These are phyloP conservation scores for Fusarium anguioides DNA, from an alignment of 2,329 filamentous ascomycete species.

Conservation along the genomic window DNA sequence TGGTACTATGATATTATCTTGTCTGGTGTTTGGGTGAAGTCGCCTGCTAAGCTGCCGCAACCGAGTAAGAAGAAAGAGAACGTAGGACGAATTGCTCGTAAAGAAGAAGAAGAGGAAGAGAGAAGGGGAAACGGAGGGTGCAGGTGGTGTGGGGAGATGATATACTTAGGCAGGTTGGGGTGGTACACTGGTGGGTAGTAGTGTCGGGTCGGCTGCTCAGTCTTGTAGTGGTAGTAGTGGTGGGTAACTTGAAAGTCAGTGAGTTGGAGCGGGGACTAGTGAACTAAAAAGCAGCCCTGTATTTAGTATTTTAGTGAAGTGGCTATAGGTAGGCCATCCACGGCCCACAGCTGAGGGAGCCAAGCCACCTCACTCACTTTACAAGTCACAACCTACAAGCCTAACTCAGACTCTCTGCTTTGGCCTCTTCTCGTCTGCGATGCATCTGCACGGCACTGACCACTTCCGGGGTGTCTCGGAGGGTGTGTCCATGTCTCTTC, in stretches of 20 bases:
- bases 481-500: slow-evolving; percentile 25
- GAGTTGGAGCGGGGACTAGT: slow-evolving; percentile 12
- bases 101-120: slow-evolving; percentile 55
- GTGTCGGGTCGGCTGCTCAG: not conserved
- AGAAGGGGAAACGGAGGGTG: slow-evolving; percentile 55
- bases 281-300: slow-evolving; percentile 37
- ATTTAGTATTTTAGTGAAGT: slow-evolving; percentile 33
- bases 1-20: slow-evolving; percentile 34
- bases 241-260: slow-evolving; percentile 15
- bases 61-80: slow-evolving; percentile 68
- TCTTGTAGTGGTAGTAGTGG: slow-evolving; percentile 3
- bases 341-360: slow-evolving; percentile 42
- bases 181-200: not conserved
- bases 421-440: slow-evolving; percentile 19
- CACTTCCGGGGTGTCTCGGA: slow-evolving; percentile 32
- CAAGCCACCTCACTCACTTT: slow-evolving; percentile 27
- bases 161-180: slow-evolving; percentile 37
- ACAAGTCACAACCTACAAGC: not conserved
- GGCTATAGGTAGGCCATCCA: slow-evolving; percentile 6
- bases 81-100: slow-evolving; percentile 68
- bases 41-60: slow-evolving; percentile 70
- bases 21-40: slow-evolving; percentile 51
- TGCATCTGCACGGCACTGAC: slow-evolving; percentile 39
- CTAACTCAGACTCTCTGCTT: not conserved
- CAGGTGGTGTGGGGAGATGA: slow-evolving; percentile 55